A percentile compares a stretch with the other conserved stretches of the same genome.
These are phyloP conservation scores for Agaricus subrufescens DNA, from an alignment of 768 basidiomycete genomes.

Conservation along the genomic window DNA sequence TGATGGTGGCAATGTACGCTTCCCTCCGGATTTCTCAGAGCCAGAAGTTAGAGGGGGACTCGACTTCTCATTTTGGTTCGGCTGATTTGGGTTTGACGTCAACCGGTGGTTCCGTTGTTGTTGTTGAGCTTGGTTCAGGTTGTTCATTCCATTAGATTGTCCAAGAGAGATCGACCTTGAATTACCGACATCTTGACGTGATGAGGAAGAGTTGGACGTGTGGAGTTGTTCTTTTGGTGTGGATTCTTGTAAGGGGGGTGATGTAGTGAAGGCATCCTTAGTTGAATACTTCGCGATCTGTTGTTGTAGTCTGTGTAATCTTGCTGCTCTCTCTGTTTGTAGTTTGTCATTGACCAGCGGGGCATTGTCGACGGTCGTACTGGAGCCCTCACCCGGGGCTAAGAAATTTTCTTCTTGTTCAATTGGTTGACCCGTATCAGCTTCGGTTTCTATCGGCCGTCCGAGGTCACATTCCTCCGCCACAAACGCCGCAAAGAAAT, in stretches of 20 bases:
- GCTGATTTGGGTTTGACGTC: conserved; percentile 13
- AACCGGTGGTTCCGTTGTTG: conserved; percentile 17
- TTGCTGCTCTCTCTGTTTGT: neutral
- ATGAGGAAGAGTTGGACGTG: conserved; percentile 2
- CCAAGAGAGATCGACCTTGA: conserved; percentile 3
- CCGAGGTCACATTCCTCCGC: conserved; percentile 43
- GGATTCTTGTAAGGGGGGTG: conserved; percentile 2
- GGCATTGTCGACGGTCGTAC: neutral
- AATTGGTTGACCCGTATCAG: conserved; percentile 32
- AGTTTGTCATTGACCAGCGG: neutral
- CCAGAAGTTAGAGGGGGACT: neutral
- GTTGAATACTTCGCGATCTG: conserved; percentile 6
- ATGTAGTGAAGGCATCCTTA: neutral
- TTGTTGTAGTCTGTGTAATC: neutral
- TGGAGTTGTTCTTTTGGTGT: neutral
- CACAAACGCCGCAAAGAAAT: conserved; percentile 55
- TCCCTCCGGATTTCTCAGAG: neutral
- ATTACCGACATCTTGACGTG: neutral
- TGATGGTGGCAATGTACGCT: conserved; percentile 28
- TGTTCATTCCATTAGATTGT: neutral
- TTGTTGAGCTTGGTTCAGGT: conserved; percentile 3
- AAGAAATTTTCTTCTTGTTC: conserved; percentile 26
- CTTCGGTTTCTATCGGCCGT: conserved; percentile 35
- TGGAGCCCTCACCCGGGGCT: neutral
- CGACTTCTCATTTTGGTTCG: conserved; percentile 14